Evolutionary conservation across 2,329 filamentous ascomycete genomes (phyloP).

Genomic region (Sordariomycetes sp.): DNA sequence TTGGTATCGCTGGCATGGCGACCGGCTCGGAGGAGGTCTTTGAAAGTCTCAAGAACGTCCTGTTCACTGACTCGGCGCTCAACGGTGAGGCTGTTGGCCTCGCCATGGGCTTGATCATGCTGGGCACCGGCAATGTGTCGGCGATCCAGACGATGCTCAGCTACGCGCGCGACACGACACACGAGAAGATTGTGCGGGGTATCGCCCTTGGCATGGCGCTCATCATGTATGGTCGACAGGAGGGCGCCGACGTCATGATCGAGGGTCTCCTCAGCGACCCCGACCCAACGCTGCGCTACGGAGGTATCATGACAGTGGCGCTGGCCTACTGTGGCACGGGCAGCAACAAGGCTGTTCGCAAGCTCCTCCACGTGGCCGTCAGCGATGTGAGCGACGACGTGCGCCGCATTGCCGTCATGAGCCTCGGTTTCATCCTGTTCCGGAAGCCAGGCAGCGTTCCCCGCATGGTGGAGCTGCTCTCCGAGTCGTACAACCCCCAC

Average conservation of each 20-base stretch:
- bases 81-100: slow-evolving; percentile 95
- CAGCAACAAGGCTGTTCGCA: slow-evolving; percentile 97
- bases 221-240: slow-evolving; percentile 95
- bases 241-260: slow-evolving; percentile 87
- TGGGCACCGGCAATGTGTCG: slow-evolving; percentile 91
- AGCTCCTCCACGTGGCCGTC: slow-evolving; percentile 87
- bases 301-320: slow-evolving; percentile 97
- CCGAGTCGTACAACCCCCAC: slow-evolving; percentile 97
- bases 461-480: slow-evolving; percentile 95
- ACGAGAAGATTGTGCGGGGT: slow-evolving; percentile 97
- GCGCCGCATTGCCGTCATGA: slow-evolving; percentile 90
- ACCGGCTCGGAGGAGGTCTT: slow-evolving; percentile 85
- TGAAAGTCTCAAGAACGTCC: slow-evolving; percentile 74
- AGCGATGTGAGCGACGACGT: slow-evolving; percentile 98
- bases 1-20: slow-evolving; percentile 96
- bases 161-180: slow-evolving; percentile 93
- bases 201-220: slow-evolving; percentile 93
- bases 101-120: slow-evolving; percentile 94
- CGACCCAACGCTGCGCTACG: slow-evolving; percentile 86
- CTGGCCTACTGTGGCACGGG: slow-evolving; percentile 94
- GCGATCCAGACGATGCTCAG: slow-evolving; percentile 94
- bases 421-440: slow-evolving; percentile 96
- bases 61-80: slow-evolving; percentile 88
- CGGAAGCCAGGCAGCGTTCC: slow-evolving; percentile 93
- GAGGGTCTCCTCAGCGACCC: slow-evolving; percentile 87